Evolutionary conservation across 768 basidiomycete genomes (phyloP), one percentile per base, ranked within the genome.

Genomic region (button mushroom (Agaricus bisporus)): DNA sequence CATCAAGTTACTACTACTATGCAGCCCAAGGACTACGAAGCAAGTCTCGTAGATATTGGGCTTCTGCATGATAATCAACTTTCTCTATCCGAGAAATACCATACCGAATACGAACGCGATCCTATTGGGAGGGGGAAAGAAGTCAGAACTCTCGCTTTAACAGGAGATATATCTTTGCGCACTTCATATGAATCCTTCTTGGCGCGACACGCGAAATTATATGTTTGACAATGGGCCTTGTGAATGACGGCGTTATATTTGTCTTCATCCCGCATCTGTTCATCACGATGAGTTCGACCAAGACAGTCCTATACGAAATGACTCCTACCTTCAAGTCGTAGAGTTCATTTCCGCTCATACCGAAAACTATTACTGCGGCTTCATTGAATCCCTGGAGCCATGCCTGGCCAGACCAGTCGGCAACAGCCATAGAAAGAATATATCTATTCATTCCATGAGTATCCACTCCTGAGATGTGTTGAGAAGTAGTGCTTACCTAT

Each of bases 351-450:
- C 91, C 95, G 29, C 80, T 70, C 71, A 82, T 85, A 25, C 82
- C 87, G 57, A 98, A 85, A 14, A 99, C 69, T 4, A 73, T 70
- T 49, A 82, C 67, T 4, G 93, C 97, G 32, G 87, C 82, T 5
- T 98, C 95, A 65, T 99, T 95, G 76, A 99, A 99, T 3, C 89
- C 92, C 58, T 91, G 90, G 42, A 98, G 72, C 95, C 95, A 98
- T 15, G 83, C 79, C 67, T 95, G 91, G 18, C 83, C 85, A 15
- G 91, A 89, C 71, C 85, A 81, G 67, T 99, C 97, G n/a, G 91
- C 81, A 2, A 92, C 85, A 44, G 89, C 90, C 73, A 97, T 76
- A 37, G 83, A 79, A 59, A 98, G 76, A 63, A 95, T 85, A 60
- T 88, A 91, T 49, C 88, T 89, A 45, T 11, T 12, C 26, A 14